These are phyloP conservation scores for Lodderomyces elongisporus DNA, from an alignment of 1,139 yeast species.

Conservation along the genomic window DNA sequence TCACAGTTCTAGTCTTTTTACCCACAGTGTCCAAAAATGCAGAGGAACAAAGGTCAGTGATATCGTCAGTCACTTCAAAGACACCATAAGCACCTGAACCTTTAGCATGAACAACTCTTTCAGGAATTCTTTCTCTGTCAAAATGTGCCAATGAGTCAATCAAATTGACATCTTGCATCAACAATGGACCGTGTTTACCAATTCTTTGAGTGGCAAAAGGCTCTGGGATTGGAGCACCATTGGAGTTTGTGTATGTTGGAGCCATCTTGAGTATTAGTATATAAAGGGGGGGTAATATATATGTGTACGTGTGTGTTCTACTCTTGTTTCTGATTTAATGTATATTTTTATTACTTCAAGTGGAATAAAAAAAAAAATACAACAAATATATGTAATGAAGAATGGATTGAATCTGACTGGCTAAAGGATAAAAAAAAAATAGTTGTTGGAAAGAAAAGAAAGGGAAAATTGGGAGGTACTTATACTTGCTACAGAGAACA, in stretches of 20 bases:
- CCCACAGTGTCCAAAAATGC: constrained; percentile 69
- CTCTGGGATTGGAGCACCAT: constrained; percentile 66
- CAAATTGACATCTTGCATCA: constrained; percentile 73
- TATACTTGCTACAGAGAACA: no score
- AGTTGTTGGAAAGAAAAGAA: neutral
- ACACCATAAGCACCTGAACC: constrained; percentile 84
- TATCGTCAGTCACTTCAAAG: constrained; percentile 79
- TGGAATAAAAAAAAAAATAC: no score
- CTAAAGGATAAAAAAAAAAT: no score
- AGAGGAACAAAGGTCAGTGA: constrained; percentile 67
- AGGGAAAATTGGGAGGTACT: no score
- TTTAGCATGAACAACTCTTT: constrained; percentile 86
- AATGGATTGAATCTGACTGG: no score
- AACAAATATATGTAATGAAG: no score
- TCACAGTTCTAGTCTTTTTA: constrained; percentile 66
- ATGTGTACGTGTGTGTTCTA: neutral
- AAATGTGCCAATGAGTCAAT: constrained; percentile 77
- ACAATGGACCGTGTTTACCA: constrained; percentile 69
- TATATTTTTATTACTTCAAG: no score
- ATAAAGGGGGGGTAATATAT: neutral
- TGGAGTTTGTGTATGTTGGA: constrained; percentile 59
- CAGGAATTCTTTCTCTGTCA: constrained; percentile 85
- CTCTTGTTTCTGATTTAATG: no score
- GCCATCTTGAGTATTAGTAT: constrained; percentile 22
- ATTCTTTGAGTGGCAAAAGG: constrained; percentile 72